Conservation (phyloP, 441 rosid species). For the Breynia disticha region DNA sequence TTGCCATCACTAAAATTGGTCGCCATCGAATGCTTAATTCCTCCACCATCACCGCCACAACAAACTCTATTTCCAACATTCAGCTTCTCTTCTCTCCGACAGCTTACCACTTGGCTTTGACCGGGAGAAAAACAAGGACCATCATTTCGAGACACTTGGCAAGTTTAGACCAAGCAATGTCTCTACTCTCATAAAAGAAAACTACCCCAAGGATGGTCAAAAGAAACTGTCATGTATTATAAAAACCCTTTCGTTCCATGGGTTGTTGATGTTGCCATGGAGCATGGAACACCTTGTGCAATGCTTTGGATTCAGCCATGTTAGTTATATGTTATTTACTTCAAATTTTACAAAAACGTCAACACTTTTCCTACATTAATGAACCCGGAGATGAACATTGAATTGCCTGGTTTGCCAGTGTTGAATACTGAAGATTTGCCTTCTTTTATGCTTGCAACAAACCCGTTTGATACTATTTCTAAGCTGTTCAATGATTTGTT, state of each 20-base stretch:
- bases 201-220: slow-evolving; percentile 18
- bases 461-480: slow-evolving; percentile 17
- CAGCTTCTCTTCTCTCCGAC: slow-evolving; percentile 42
- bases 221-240: slow-evolving; percentile 42
- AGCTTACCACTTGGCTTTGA: slow-evolving; percentile 44
- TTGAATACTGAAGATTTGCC: slow-evolving; percentile 35
- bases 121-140: slow-evolving; percentile 24
- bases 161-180: slow-evolving; percentile 28
- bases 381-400: slow-evolving; percentile 20
- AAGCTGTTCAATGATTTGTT: slow-evolving; percentile 18
- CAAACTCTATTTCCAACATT: slow-evolving; percentile 51
- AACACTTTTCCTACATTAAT: slow-evolving; percentile 20
- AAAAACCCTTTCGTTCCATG: slow-evolving; percentile 42
- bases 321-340: slow-evolving; percentile 28
- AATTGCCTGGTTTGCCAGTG: slow-evolving; percentile 33
- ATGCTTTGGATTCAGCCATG: slow-evolving; percentile 52
- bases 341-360: slow-evolving; percentile 27
- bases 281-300: slow-evolving; percentile 31
- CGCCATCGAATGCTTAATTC: slow-evolving; percentile 45
- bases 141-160: slow-evolving; percentile 21
- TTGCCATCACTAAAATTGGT: slow-evolving; percentile 37
- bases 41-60: slow-evolving; percentile 43
- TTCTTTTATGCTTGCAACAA: slow-evolving; percentile 33
- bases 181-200: slow-evolving; percentile 23
- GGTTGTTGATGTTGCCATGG: slow-evolving; percentile 30